phyloP scores from a whole-genome alignment of 768 basidiomycete genomes.

The Mycena olivaceomarginata region DNA sequence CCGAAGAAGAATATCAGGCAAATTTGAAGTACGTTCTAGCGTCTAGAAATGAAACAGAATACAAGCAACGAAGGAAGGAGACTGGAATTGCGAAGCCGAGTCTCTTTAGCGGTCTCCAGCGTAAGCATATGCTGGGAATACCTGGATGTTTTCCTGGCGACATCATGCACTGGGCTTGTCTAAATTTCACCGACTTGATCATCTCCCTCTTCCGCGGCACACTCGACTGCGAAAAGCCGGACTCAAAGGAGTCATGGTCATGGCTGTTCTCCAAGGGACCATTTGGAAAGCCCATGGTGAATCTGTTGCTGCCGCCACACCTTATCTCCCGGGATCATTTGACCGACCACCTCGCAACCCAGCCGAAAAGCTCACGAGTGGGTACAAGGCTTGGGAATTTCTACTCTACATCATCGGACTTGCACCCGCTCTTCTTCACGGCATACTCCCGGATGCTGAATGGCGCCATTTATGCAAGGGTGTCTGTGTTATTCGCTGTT shows the following conservation, averaged over 20 bases:
- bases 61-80: conserved; percentile 26
- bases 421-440: background rate
- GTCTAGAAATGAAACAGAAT: conserved; percentile 22
- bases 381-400: conserved; percentile 10
- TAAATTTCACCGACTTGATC: conserved; percentile 56
- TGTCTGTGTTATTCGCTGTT: background rate
- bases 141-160: conserved; percentile 52
- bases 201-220: conserved; percentile 49
- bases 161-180: conserved; percentile 53
- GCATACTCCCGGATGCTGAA: background rate
- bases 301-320: background rate
- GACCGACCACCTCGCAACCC: conserved; percentile 2
- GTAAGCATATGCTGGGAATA: conserved; percentile 33
- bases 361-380: background rate
- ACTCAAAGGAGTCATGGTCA: background rate
- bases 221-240: background rate
- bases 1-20: background rate
- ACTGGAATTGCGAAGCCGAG: conserved; percentile 55
- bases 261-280: background rate
- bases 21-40: conserved; percentile 1
- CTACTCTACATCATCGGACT: background rate
- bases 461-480: background rate
- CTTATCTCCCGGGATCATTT: background rate
- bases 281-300: background rate
- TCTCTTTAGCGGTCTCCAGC: conserved; percentile 51